These are phyloP conservation scores for Saccharum spontaneum DNA, from an alignment of 176 grass and related monocot genomes.

Conservation along the genomic window DNA sequence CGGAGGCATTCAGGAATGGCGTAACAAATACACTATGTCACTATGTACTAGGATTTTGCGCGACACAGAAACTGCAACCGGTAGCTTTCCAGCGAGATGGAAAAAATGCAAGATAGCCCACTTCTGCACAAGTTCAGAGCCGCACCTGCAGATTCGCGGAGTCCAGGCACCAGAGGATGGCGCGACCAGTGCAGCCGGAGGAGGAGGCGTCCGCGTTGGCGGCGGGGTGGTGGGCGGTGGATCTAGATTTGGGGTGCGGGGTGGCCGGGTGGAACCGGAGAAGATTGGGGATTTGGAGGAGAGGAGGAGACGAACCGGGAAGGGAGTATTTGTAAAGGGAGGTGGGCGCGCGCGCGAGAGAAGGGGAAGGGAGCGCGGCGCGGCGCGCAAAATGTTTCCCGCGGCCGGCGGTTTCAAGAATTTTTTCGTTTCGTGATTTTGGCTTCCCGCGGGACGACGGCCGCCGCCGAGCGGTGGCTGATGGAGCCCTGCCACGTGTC, in stretches of 20 bases:
- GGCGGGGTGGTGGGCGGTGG: not conserved
- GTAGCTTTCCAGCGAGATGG: not conserved
- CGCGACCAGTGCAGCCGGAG: not conserved
- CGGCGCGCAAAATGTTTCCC: slow-evolving; percentile 24
- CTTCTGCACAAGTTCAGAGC: not conserved
- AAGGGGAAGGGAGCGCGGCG: not conserved
- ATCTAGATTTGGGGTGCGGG: not conserved
- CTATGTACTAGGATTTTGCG: not conserved
- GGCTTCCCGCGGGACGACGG: slow-evolving; percentile 18
- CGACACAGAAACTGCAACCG: not conserved
- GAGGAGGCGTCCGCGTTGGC: not conserved
- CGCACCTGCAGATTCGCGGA: slow-evolving; percentile 2
- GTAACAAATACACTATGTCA: not conserved
- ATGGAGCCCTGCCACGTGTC: not conserved
- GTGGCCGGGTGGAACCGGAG: not conserved
- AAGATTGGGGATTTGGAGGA: not conserved
- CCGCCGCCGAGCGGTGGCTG: not conserved
- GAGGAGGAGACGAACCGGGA: not conserved
- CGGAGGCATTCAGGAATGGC: not conserved
- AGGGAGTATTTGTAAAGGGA: slow-evolving; percentile 15
- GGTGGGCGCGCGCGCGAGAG: not conserved
- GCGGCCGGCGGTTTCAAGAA: slow-evolving; percentile 9
- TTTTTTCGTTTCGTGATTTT: slow-evolving; percentile 9
- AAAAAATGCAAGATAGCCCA: not conserved
- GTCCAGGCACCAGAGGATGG: not conserved